These are phyloP conservation scores for Cutaneotrichosporon sp. DNA, from an alignment of 1,284 basidiomycete genomes.

Conservation along the genomic window DNA sequence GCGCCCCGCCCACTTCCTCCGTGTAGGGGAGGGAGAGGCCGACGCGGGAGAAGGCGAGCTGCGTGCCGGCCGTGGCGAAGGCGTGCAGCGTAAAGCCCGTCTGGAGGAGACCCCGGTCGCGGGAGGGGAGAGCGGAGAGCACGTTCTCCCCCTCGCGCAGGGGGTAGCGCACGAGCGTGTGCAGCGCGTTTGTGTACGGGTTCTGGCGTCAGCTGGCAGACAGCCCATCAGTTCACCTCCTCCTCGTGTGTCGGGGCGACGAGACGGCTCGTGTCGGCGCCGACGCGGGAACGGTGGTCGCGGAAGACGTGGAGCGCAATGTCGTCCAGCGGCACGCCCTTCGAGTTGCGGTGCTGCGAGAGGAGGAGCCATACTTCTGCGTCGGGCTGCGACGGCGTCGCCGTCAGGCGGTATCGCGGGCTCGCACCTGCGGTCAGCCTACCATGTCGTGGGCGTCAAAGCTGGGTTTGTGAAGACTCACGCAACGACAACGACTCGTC, in stretches of 20 bases:
- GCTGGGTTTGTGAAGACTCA: neutral
- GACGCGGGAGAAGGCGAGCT: constrained; percentile 35
- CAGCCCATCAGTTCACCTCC: constrained; percentile 6
- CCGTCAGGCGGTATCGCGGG: constrained; percentile 33
- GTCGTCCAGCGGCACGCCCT: constrained; percentile 63
- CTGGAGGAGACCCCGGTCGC: constrained; percentile 41
- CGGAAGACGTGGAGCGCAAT: constrained; percentile 66
- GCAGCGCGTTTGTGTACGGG: constrained; percentile 72
- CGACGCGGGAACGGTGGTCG: constrained; percentile 26
- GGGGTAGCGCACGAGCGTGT: constrained; percentile 61
- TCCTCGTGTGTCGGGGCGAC: constrained; percentile 14
- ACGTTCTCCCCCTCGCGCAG: constrained; percentile 29
- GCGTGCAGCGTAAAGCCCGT: constrained; percentile 48
- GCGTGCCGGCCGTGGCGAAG: constrained; percentile 29
- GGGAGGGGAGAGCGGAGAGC: constrained; percentile 36
- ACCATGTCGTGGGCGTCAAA: too few relatives aligned
- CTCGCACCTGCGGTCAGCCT: constrained; percentile 17
- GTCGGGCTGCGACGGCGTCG: constrained; percentile 17
- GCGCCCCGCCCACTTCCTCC: constrained; percentile 56
- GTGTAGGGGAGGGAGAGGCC: constrained; percentile 37
- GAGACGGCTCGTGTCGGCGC: constrained; percentile 6
- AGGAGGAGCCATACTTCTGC: constrained; percentile 74
- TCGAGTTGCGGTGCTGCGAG: constrained; percentile 70
- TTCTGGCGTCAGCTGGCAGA: constrained; percentile 14
- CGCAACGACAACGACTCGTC: constrained; percentile 10